Evolutionary conservation across 805 yeast genomes (phyloP).

Genomic region (Torulaspora franciscae): DNA sequence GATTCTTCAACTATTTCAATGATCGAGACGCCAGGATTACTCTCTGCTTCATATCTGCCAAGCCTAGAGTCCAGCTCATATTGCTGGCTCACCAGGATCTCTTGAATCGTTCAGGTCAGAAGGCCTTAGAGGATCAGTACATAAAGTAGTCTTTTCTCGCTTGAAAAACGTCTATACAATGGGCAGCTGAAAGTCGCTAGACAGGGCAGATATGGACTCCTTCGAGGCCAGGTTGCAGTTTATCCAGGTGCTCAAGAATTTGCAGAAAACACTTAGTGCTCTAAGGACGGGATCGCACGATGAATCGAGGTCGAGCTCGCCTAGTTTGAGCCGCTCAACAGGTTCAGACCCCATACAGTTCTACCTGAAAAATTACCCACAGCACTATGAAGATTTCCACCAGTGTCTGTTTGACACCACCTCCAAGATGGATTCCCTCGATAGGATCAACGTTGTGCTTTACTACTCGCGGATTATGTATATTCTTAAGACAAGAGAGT

Average conservation of each 20-base stretch:
- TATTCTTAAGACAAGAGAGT: conserved; percentile 22
- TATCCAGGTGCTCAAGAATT: conserved; percentile 54
- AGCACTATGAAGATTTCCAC: conserved; percentile 35
- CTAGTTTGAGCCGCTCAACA: conserved; percentile 19
- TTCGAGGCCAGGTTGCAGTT: conserved; percentile 81
- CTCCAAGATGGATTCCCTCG: conserved; percentile 31
- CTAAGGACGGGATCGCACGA: conserved; percentile 48
- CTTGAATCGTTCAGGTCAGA: no score
- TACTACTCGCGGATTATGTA: conserved; percentile 27
- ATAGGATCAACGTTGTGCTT: conserved; percentile 30
- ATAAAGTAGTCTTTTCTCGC: neutral
- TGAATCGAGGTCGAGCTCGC: conserved; percentile 38
- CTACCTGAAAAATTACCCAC: conserved; percentile 26
- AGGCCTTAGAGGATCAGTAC: neutral
- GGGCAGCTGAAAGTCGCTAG: neutral
- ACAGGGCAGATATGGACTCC: conserved; percentile 59
- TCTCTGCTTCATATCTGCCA: no score
- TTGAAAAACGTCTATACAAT: neutral
- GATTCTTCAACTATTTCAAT: no score
- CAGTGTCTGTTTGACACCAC: conserved; percentile 32
- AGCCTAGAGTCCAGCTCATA: neutral
- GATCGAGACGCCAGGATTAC: no score
- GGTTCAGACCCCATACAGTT: conserved; percentile 29
- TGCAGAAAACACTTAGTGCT: conserved; percentile 48
- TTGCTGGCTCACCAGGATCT: no score